Evolutionary conservation across 176 grass and related monocot genomes (phyloP).

Genomic region (Bolboschoenus planiculmis): DNA sequence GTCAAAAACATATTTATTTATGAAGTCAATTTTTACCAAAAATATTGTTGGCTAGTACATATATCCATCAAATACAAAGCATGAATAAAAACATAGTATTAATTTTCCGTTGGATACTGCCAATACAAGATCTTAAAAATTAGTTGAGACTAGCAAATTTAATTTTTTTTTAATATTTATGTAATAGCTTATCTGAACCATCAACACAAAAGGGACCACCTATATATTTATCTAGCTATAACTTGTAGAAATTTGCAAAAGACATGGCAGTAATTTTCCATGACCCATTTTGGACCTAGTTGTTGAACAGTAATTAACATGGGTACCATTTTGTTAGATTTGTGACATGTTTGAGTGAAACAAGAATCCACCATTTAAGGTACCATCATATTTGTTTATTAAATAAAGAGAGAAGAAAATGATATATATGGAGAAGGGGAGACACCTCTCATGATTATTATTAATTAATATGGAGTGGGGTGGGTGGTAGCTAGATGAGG

Average conservation of each 20-base stretch:
- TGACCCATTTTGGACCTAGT: not conserved
- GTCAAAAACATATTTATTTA: not conserved
- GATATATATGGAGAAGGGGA: not conserved
- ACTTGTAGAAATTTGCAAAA: not conserved
- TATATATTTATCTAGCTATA: not conserved
- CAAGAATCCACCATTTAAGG: not conserved
- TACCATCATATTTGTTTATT: not conserved
- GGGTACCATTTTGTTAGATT: not conserved
- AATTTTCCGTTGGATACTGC: not conserved
- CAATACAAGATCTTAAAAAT: not conserved
- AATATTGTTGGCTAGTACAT: not conserved
- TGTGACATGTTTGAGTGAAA: not conserved
- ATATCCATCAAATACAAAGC: not conserved
- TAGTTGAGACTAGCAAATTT: not conserved
- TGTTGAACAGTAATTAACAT: not conserved
- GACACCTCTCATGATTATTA: constrained; percentile 4
- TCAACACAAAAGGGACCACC: constrained; percentile 13
- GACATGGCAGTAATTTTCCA: not conserved
- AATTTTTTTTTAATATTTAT: not conserved
- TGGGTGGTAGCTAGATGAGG: not conserved
- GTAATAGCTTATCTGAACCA: constrained; percentile 3
- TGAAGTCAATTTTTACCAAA: constrained; percentile 3
- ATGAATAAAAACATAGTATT: not conserved
- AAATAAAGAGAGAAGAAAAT: not conserved
- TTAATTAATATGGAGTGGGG: constrained; percentile 17